These are phyloP conservation scores for Schwanniomyces yamadae DNA, from an alignment of 805 yeast species.

Conservation along the genomic window DNA sequence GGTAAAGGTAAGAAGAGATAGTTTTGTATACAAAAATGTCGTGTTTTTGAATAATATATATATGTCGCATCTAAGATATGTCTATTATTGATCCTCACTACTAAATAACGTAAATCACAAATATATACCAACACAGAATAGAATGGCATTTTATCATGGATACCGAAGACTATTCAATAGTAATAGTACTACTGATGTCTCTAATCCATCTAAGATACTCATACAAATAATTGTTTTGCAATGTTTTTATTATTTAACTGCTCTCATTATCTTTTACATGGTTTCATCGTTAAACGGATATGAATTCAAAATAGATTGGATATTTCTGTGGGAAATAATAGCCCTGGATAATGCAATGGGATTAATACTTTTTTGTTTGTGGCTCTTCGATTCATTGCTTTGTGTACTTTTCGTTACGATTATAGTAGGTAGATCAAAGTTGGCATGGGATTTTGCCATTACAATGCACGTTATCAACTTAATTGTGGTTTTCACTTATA, in stretches of 20 bases:
- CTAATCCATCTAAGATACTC: slow-evolving; percentile 32
- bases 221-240: slow-evolving; percentile 79
- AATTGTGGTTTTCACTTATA: slow-evolving; percentile 62
- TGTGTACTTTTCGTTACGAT: slow-evolving; percentile 83
- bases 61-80: slow-evolving; percentile 2
- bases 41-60: not conserved
- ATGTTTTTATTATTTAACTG: slow-evolving; percentile 72
- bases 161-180: slow-evolving; percentile 25
- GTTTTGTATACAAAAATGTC: not conserved
- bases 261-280: slow-evolving; percentile 61
- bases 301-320: slow-evolving; percentile 62
- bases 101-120: no score
- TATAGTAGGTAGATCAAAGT: slow-evolving; percentile 86
- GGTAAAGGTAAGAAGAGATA: slow-evolving; percentile 4
- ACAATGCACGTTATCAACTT: slow-evolving; percentile 85
- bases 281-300: slow-evolving; percentile 71
- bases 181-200: slow-evolving; percentile 24
- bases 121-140: no score
- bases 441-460: slow-evolving; percentile 96
- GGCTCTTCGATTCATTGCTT: slow-evolving; percentile 81
- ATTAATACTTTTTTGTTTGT: slow-evolving; percentile 64
- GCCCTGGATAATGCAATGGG: slow-evolving; percentile 79
- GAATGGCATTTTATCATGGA: slow-evolving; percentile 16
- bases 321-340: slow-evolving; percentile 78
- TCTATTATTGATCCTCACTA: no score